Evolutionary conservation across 2,329 filamentous ascomycete species (phyloP).

Genomic region (Sarocladiaceae sp.): DNA sequence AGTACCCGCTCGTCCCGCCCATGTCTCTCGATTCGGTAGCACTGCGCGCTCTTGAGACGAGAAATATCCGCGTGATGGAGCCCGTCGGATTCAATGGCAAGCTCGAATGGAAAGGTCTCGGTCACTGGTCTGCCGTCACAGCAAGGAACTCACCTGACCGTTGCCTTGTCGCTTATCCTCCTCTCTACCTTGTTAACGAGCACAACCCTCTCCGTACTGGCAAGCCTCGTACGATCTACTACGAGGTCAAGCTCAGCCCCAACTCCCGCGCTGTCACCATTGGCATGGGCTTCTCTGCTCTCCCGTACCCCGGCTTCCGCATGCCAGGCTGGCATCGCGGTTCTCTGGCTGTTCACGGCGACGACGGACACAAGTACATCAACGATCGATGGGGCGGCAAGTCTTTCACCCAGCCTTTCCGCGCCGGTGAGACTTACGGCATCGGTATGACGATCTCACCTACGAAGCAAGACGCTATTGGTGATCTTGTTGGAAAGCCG

Average conservation of each 20-base stretch:
- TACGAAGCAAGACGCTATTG: conserved; percentile 13
- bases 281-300: conserved; percentile 64
- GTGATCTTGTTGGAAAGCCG: conserved; percentile 18
- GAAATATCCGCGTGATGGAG: conserved; percentile 51
- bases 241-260: conserved; percentile 57
- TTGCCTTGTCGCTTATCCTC: conserved; percentile 63
- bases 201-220: conserved; percentile 49
- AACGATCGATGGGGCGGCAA: conserved; percentile 72
- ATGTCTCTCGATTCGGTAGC: conserved; percentile 43
- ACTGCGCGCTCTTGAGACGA: conserved; percentile 41
- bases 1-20: conserved; percentile 55
- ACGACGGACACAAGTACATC: conserved; percentile 72
- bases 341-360: conserved; percentile 71
- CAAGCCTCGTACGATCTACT: conserved; percentile 58
- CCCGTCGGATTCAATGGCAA: conserved; percentile 44
- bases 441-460: conserved; percentile 63
- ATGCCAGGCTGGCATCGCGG: conserved; percentile 79
- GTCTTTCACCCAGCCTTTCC: conserved; percentile 61
- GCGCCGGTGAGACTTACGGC: conserved; percentile 62
- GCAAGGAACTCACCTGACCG: conserved; percentile 49
- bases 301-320: conserved; percentile 73
- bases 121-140: conserved; percentile 46
- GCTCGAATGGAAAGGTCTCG: conserved; percentile 40
- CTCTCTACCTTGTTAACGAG: conserved; percentile 59
- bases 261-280: conserved; percentile 46